Base-by-base conservation (phyloP, 257 asterid genomes). In the Solanum clarkiae region DNA sequence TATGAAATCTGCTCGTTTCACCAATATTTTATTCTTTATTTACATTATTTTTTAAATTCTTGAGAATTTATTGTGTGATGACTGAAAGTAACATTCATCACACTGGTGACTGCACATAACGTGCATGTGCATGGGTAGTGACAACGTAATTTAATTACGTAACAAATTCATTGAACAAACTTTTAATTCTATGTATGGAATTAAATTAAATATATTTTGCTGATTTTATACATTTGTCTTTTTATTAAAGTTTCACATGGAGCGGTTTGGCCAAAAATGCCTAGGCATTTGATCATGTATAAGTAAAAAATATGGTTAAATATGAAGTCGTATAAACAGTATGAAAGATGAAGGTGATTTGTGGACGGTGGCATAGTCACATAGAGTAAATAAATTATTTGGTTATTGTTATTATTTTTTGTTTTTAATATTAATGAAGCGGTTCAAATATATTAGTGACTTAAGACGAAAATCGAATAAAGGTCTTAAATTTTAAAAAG, bases 71-170 rank as follows among this genome's bases (percentile, higher is more conserved):
- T 79, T 79, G 82, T 53, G 59, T 11, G 65, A 75, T 49, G 62
- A 51, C 24, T 36, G 51, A 40, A 40, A 26, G 5, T 5, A 0
- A 47, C 54, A 74, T 71, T 71, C 72, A 42, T 74, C 42, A 74
- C 60, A 74, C 8, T 14, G 8, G 15, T 36, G n/a, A 74, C 81
- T 14, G 81, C 8, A 59, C 14, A 45, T 16, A 79, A 17, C 65
- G 65, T 53, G 63, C 82, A 77, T 77, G 82, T 77, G 82, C 83
- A 79, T 79, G 83, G 83, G 65, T 79, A 54, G 65, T 49, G 62
- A 75, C 83, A 53, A 29, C 47, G 65, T 79, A 53, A 65, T 79
- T 79, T 36, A 36, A 36, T 36, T 79, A 79, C 83, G 83, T 79
- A 53, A 79, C 65, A 79, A 53, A 53, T 79, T 79, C 83, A 53